phyloP scores from a whole-genome alignment of 371 early-diverging fungal species.

The Syncephalis plumigaleata region DNA sequence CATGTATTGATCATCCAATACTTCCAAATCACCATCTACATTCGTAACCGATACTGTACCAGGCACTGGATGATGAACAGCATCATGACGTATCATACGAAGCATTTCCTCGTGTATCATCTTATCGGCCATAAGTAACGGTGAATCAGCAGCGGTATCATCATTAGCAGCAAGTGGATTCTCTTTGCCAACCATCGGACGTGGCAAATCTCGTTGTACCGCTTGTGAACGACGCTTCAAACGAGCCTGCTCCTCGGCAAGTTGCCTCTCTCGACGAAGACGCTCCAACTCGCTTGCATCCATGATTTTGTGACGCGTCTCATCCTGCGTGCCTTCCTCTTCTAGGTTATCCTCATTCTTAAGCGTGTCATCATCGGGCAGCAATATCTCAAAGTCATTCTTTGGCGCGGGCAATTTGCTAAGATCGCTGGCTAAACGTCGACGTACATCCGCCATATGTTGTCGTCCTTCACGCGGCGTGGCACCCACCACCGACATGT shows the following conservation, averaged over 20 bases:
- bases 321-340: too few relatives aligned
- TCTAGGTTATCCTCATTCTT: slow-evolving; percentile 12
- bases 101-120: slow-evolving; percentile 48
- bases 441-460: slow-evolving; percentile 26
- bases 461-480: slow-evolving; percentile 32
- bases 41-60: slow-evolving; percentile 23
- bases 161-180: slow-evolving; percentile 2
- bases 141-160: not conserved
- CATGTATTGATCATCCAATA: slow-evolving; percentile 20
- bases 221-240: slow-evolving; percentile 13
- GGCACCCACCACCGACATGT: slow-evolving; percentile 9
- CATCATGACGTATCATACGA: slow-evolving; percentile 40
- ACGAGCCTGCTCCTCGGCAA: slow-evolving; percentile 18
- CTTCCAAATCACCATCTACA: slow-evolving; percentile 21
- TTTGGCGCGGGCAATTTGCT: slow-evolving; percentile 70
- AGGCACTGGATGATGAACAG: slow-evolving; percentile 44
- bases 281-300: slow-evolving; percentile 53
- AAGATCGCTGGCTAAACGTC: slow-evolving; percentile 30
- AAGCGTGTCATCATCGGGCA: slow-evolving; percentile 46
- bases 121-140: slow-evolving; percentile 1
- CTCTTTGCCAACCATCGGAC: slow-evolving; percentile 33
- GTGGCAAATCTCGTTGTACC: slow-evolving; percentile 59
- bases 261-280: slow-evolving; percentile 22
- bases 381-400: slow-evolving; percentile 83
- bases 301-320: slow-evolving; percentile 17